Base-by-base conservation (phyloP, 352 stramenopile genomes). In the Globisporangium takayamanum region DNA sequence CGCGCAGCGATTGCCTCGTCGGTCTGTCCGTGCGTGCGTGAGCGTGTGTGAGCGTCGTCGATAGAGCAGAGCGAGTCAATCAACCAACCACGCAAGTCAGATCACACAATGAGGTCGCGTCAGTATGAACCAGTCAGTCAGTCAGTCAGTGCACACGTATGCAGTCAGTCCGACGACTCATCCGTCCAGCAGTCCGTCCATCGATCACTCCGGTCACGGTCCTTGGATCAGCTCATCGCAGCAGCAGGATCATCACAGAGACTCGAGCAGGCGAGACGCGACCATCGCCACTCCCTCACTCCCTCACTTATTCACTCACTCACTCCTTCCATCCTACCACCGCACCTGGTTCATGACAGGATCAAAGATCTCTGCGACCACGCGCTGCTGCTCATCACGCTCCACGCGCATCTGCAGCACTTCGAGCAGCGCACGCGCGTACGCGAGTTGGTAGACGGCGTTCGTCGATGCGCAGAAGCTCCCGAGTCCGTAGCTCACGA, bases 381-480 rank as follows among this genome's bases (percentile, higher is more conserved):
- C 54, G 1, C 53, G 20, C 39, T 5, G 15, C 10, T 7, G 36
- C 52, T 53, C 5, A 20, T 56, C 12, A 42, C 12, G 12, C 18
- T 20, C 20, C 5, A 53, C 18, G 3, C 36, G 10, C 37, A 16
- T 26, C 57, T n/a, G 54, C 4, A 84, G 37, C 20, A 56, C 65
- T 33, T 70, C 58, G 3, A 55, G 67, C 33, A 92, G 59, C 8
- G 78, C 76, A 15, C 78, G 61, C 4, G 82, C 70, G 42, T 84
- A 88, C 28, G 74, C 84, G 20, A 94, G 68, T 55, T 94, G 84
- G 42, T 90, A 75, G 3, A 88, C 66, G n/a, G 84, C 84, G 55
- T 92, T 94, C 0, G 70, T 71, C 30, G 76, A 87, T n/a, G 63
- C 67, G 52, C 74, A 84, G 54, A 92, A 92, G 67, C 82, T 92